Base-by-base conservation (phyloP, 345 rosid species). In the Acer yangbiense region DNA sequence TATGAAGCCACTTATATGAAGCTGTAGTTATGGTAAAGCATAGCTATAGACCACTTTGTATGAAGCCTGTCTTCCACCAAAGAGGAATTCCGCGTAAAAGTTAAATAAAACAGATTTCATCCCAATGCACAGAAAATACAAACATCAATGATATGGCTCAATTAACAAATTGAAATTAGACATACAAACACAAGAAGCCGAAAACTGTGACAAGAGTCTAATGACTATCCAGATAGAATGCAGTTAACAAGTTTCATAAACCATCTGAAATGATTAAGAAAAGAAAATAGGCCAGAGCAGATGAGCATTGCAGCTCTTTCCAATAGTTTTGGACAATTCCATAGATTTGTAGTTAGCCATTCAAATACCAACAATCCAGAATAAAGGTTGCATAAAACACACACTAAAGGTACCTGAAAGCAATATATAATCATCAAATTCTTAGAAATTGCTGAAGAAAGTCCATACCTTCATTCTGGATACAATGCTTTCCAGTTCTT, bases 391-490 rank as follows among this genome's bases (percentile, higher is more conserved):
- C 58, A 54, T 54, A 54, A 52, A 16, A 54, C 58, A 54, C n/a
- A 54, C 58, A 50, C 39, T 11, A 54, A 54, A 54, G 58, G 16
- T 54, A 54, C 58, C n/a, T 52, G 7, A 54, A 54, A 54, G 58
- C 7, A 54, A 16, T 54, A 54, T 54, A 54, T 54, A 54, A 35
- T 61, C 11, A 12, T 55, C 25, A 55, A 32, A 43, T 32, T 73
- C 62, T 64, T 52, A 60, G 69, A 80, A 48, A 18, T 1, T 46
- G 18, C 58, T 21, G 21, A 20, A 71, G 61, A 68, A 78, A 78
- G 35, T 71, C 20, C 76, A 80, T 87, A 90, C 92, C 91, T 87
- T 86, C 77, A 86, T 60, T 77, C 86, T 86, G 54, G 83, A 86
- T 55, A 87, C 58, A 58, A 84, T 62, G 69, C 67, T 69, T 79